A percentile compares a stretch with the other conserved stretches of the same genome.
Conservation (phyloP, 805 yeast species). For the Candida sonorensis region DNA sequence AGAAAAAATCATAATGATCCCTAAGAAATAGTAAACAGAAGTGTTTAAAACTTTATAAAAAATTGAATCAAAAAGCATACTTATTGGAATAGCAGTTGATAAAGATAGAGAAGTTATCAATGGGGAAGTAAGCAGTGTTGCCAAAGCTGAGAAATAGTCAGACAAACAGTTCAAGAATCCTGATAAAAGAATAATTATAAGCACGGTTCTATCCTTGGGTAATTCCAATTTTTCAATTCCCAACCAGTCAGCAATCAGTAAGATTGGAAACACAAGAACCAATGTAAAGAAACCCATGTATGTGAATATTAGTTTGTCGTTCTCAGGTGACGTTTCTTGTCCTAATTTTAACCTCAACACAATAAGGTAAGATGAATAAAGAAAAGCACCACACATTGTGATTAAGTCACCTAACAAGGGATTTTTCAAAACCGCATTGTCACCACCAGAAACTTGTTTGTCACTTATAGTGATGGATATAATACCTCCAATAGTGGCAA, state of each 20-base stretch:
- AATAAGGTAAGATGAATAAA: conserved; percentile 39
- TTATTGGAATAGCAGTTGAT: conserved; percentile 46
- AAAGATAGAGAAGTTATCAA: conserved; percentile 44
- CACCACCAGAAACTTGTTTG: conserved; percentile 1
- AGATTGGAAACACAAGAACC: conserved; percentile 32
- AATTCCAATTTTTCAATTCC: conserved; percentile 35
- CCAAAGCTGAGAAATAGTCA: conserved; percentile 44
- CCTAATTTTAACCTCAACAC: conserved; percentile 40
- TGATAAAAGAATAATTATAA: conserved; percentile 31
- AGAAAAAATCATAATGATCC: conserved; percentile 39
- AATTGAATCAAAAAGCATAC: conserved; percentile 39
- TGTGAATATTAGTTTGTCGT: conserved; percentile 42
- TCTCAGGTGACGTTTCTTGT: conserved; percentile 33
- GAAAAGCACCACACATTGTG: conserved; percentile 39
- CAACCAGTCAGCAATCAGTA: conserved; percentile 29
- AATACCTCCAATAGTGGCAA: conserved; percentile 41
- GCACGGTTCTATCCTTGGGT: conserved; percentile 32
- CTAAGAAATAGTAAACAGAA: conserved; percentile 33
- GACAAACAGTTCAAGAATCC: conserved; percentile 42
- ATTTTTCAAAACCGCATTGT: conserved; percentile 12
- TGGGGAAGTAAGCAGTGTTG: conserved; percentile 48
- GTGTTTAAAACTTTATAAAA: conserved; percentile 29
- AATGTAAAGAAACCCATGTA: conserved; percentile 38
- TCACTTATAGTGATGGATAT: conserved; percentile 35
- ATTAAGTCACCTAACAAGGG: conserved; percentile 39